phyloP scores from a whole-genome alignment of 2,329 filamentous ascomycete genomes.

The Xylariaceae sp. region DNA sequence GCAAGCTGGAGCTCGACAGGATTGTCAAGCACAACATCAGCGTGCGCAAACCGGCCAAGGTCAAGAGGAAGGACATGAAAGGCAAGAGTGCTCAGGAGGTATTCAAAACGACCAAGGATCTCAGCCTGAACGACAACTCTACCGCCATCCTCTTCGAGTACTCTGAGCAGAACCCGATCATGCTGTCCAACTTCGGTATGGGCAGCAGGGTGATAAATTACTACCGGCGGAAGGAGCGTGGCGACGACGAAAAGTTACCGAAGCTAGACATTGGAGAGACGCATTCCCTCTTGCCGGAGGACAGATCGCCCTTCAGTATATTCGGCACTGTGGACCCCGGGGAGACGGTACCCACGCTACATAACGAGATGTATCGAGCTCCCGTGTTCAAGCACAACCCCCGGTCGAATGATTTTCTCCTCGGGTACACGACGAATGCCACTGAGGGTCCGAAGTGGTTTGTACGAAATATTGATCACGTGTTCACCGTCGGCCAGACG shows the following conservation, averaged over 20 bases:
- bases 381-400: conserved; percentile 85
- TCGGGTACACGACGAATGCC: conserved; percentile 77
- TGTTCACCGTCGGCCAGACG: conserved; percentile 88
- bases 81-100: conserved; percentile 73
- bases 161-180: conserved; percentile 86
- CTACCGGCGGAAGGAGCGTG: conserved; percentile 77
- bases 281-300: conserved; percentile 81
- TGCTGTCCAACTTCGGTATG: conserved; percentile 97
- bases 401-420: conserved; percentile 77
- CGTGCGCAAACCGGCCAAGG: conserved; percentile 51
- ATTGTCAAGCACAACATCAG: conserved; percentile 24
- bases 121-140: conserved; percentile 86
- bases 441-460: conserved; percentile 75
- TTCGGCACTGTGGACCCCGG: conserved; percentile 92
- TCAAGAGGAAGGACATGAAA: conserved; percentile 80
- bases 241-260: conserved; percentile 69
- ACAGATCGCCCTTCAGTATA: conserved; percentile 91
- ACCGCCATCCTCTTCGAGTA: conserved; percentile 88
- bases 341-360: conserved; percentile 83
- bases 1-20: conserved; percentile 66
- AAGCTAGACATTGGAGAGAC: conserved; percentile 87
- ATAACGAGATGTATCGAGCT: conserved; percentile 93
- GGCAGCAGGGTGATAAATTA: conserved; percentile 95
- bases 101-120: conserved; percentile 74
- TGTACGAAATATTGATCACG: conserved; percentile 82